Evolutionary conservation across 1,284 basidiomycete genomes (phyloP).

Genomic region (Tylopilus sp.): DNA sequence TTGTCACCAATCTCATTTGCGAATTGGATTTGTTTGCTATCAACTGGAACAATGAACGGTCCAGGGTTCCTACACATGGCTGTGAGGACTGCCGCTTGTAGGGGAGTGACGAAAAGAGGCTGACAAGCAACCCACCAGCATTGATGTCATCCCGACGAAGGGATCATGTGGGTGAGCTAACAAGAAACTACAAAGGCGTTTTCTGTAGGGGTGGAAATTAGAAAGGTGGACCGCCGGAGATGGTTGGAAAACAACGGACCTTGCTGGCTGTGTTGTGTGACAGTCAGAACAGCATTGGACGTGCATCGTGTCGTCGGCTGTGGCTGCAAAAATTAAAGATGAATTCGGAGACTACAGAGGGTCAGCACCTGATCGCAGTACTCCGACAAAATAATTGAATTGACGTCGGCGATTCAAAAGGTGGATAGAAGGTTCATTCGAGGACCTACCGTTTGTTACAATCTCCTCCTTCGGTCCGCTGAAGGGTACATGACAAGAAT

Average conservation of each 20-base stretch:
- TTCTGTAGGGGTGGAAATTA: background rate
- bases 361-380: background rate
- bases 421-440: background rate
- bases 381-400: too few species aligned
- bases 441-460: slow-evolving; percentile 1
- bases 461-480: background rate
- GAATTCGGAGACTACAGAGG: background rate
- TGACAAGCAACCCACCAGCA: background rate
- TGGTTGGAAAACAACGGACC: background rate
- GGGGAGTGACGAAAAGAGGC: background rate
- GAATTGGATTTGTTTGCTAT: too few species aligned
- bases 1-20: background rate
- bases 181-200: slow-evolving; percentile 1
- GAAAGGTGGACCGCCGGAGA: background rate
- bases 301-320: background rate
- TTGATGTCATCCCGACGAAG: slow-evolving; percentile 16
- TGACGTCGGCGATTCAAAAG: background rate
- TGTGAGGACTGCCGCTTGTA: background rate
- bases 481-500: background rate
- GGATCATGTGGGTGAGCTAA: slow-evolving; percentile 9
- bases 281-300: background rate
- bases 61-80: background rate
- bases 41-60: slow-evolving; percentile 1
- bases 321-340: background rate
- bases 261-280: background rate